Base-by-base conservation (phyloP, 768 basidiomycete species). In the Myochromella boudieri region DNA sequence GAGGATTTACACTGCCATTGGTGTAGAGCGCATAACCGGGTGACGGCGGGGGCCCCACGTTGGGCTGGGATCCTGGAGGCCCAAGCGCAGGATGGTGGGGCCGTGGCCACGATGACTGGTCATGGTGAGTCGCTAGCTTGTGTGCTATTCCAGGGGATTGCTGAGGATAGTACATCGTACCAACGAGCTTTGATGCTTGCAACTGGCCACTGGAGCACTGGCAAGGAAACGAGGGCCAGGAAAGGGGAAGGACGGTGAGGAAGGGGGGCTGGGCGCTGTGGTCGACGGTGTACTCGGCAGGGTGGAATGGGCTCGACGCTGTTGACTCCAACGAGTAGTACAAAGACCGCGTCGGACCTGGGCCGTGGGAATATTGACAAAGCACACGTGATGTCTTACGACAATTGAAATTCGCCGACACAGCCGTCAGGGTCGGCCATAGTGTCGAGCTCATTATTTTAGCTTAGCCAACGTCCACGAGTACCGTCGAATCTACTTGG, bases 161-260 rank as follows among this genome's bases (percentile, higher is more conserved):
- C 63, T 88, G 87, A 60, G 87, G 76, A 68, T 87, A 91, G 72
- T 87, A 91, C 87, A 91, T 91, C 69, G 71, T 74, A 76, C 75
- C 67, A 59, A 69, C 60, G 58, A 54, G 59, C 54, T 22, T 46
- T 31, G 56, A 49, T 59, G 58, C 40, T 52, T 31, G 12, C 9
- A 29, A 37, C 49, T 41, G 42, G 50, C 37, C 42, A 37, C 41
- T 27, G 40, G 48, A 17, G 26, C 28, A 24, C 36, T 38, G n/a
- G n/a, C n/a, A n/a, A n/a, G n/a, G n/a, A 26, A 38, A 27, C 12
- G 44, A 26, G 26, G 42, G 29, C 27, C 42, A 9, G 33, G n/a
- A 39, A 31, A 24, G 33, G 29, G 31, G 26, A 15, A 44, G 18
- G 38, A 33, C 42, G 28, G 29, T 43, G 46, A 8, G 17, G 8